These are phyloP conservation scores for Neofusicoccum cordaticola DNA, from an alignment of 2,329 filamentous ascomycete species.

Conservation along the genomic window DNA sequence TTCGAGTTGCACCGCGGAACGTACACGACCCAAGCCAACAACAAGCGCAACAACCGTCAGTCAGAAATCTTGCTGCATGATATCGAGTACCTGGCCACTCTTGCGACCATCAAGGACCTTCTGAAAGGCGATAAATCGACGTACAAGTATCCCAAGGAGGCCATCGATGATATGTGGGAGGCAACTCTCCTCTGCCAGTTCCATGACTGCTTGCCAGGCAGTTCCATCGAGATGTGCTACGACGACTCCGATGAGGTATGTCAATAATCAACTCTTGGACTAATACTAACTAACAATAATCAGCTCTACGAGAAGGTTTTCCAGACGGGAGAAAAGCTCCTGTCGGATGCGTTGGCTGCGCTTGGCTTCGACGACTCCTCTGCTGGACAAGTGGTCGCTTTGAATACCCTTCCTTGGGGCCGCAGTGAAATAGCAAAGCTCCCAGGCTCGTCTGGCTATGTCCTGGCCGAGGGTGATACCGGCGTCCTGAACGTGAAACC, in stretches of 20 bases:
- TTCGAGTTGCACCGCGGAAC: constrained; percentile 96
- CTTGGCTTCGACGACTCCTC: constrained; percentile 59
- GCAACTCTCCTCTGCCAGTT: constrained; percentile 89
- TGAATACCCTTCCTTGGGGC: constrained; percentile 88
- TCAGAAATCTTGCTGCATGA: constrained; percentile 83
- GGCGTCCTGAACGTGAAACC: constrained; percentile 41
- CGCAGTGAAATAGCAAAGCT: constrained; percentile 71
- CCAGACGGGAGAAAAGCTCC: constrained; percentile 67
- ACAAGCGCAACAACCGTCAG: constrained; percentile 90
- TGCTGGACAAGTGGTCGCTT: constrained; percentile 49
- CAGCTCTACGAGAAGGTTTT: constrained; percentile 79
- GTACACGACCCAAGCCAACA: constrained; percentile 96
- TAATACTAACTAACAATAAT: constrained; percentile 22
- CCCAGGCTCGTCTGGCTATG: constrained; percentile 35
- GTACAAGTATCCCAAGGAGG: constrained; percentile 89
- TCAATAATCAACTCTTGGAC: neutral
- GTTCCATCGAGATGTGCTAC: constrained; percentile 96
- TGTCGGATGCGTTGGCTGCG: constrained; percentile 65
- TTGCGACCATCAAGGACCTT: constrained; percentile 71
- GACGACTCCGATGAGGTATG: constrained; percentile 79
- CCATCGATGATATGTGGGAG: constrained; percentile 98
- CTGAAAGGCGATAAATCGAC: constrained; percentile 37
- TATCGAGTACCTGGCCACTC: constrained; percentile 80
- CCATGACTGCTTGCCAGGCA: constrained; percentile 94
- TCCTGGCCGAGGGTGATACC: constrained; percentile 46